Evolutionary conservation across 208 protist species (phyloP), one percentile per base, ranked within the genome.

Genomic region (Acanthamoeba healyi): DNA sequence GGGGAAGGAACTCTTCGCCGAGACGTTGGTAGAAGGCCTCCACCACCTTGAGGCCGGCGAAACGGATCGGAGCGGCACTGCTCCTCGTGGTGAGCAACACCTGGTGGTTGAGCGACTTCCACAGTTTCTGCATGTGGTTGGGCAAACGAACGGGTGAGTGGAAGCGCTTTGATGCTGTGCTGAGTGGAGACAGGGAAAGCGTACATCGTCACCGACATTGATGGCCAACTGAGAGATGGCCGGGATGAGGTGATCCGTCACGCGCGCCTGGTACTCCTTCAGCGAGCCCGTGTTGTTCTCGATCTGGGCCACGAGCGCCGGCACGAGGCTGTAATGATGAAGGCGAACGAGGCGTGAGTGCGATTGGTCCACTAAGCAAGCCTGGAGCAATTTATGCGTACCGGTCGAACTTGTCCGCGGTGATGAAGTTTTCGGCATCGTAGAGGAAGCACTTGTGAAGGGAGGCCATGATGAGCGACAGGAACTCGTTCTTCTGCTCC

Each of bases 21-120:
- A 98, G 58, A 24, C 92, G 91, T 26, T 61, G 70, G 88, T 97
- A 97, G 4, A 97, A 87, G 29, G 95, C 94, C 40, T 90, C 26
- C 17, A 72, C 56, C 15, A 70, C 77, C 67, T 90, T 94, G 29
- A 87, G 74, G 26, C 51, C 74, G 24, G 74, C 91, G 49, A 77
- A 72, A 12, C 91, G 65, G 17, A 94, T 65, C 56, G 29, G 32
- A 2, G 89, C 38, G 24, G 36, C 29, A 22, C 46, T 72, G 44
- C 56, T 77, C 40, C 96, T 61, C 19, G 96, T 97, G 82, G 87
- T 91, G n/a, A 96, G 56, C 32, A 97, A 65, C n/a, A 97, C 79
- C 24, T 93, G 44, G 56, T 96, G 46, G 56, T 96, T 97, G 32
- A 97, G 84, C 22, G 79, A n/a, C 94, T 97, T 97, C 97, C 96